phyloP scores from a whole-genome alignment of 441 rosid species.

The Adansonia madagascariensis region DNA sequence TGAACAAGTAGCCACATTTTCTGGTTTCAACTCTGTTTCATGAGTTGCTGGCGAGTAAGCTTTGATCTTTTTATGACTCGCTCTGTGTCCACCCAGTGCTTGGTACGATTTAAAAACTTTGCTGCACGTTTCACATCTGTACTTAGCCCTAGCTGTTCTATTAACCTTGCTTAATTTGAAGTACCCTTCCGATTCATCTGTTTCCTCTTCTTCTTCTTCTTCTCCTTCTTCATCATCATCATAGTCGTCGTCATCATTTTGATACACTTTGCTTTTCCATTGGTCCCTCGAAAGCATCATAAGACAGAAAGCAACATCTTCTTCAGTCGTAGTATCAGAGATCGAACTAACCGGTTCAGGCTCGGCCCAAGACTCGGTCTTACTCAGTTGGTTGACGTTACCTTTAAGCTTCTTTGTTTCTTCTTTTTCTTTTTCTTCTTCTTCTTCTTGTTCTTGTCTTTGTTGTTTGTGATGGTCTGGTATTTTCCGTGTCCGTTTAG shows the following conservation, averaged over 20 bases:
- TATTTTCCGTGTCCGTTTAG: conserved; percentile 58
- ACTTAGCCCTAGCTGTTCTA: conserved; percentile 36
- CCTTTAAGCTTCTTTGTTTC: conserved; percentile 39
- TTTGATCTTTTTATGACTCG: conserved; percentile 68
- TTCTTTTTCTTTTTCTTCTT: conserved; percentile 23
- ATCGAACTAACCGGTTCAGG: conserved; percentile 69
- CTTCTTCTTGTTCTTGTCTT: conserved; percentile 16
- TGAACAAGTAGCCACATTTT: conserved; percentile 41
- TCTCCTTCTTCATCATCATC: conserved; percentile 26
- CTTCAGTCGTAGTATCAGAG: conserved; percentile 66
- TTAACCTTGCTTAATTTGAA: conserved; percentile 29
- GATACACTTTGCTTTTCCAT: conserved; percentile 47
- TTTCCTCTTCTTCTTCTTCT: conserved; percentile 39
- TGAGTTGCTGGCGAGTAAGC: conserved; percentile 28
- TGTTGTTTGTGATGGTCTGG: conserved; percentile 27
- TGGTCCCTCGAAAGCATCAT: conserved; percentile 68
- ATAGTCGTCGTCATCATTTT: conserved; percentile 11
- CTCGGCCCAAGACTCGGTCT: conserved; percentile 49
- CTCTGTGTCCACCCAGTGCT: conserved; percentile 74
- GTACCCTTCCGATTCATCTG: conserved; percentile 38
- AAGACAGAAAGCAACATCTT: conserved; percentile 73
- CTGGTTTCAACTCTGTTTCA: conserved; percentile 35
- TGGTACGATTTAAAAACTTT: conserved; percentile 70
- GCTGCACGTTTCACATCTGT: conserved; percentile 68
- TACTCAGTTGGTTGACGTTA: conserved; percentile 36